phyloP scores from a whole-genome alignment of 768 basidiomycete genomes.

The Gymnopilus dilepis region DNA sequence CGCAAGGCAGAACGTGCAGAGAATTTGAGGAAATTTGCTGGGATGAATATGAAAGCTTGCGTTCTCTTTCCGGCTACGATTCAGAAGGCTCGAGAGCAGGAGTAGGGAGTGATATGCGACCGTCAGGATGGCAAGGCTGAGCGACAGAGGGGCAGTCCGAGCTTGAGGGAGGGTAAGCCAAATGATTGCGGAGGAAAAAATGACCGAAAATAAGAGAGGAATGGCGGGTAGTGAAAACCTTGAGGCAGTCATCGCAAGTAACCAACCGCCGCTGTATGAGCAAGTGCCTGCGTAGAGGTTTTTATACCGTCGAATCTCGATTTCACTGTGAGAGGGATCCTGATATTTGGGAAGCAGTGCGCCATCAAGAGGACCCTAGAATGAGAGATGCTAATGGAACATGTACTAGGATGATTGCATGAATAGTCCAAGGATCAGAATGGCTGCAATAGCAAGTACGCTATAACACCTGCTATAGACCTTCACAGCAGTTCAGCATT shows the following conservation, averaged over 20 bases:
- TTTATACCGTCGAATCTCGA: neutral
- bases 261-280: neutral
- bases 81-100: neutral
- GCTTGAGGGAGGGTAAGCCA: neutral
- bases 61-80: neutral
- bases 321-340: too few species aligned
- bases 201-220: neutral
- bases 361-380: too few species aligned
- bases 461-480: neutral
- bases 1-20: neutral
- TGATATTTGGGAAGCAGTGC: too few species aligned
- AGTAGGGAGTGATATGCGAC: neutral
- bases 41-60: neutral
- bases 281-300: neutral
- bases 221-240: neutral
- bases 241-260: neutral
- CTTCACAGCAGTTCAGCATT: neutral
- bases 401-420: too few species aligned
- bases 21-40: neutral
- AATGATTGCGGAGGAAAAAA: neutral
- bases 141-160: neutral
- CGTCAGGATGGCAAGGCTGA: neutral
- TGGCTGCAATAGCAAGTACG: too few species aligned
- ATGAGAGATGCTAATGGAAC: too few species aligned
- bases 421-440: too few species aligned